A percentile compares a stretch with the other conserved stretches of the same genome.
phyloP scores from a whole-genome alignment of 2,329 filamentous ascomycete genomes.

The Phialophora macrospora region DNA sequence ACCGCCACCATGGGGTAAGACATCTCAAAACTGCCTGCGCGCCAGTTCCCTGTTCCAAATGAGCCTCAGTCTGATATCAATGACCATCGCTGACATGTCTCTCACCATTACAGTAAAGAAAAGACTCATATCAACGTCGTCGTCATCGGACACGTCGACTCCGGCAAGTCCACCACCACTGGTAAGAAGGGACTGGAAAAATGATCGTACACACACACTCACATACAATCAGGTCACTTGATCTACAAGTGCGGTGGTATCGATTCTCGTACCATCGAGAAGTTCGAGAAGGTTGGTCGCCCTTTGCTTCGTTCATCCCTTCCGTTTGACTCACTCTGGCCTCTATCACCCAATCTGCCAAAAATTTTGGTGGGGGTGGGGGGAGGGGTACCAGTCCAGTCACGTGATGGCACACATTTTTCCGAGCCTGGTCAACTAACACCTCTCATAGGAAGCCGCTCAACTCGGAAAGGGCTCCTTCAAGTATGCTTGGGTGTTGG shows the following conservation, averaged over 20 bases:
- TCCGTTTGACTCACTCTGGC: conserved; percentile 21
- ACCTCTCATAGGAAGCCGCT: conserved; percentile 78
- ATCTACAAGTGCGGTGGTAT: conserved; percentile 99
- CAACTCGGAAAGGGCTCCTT: conserved; percentile 99
- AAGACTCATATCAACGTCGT: conserved; percentile 98
- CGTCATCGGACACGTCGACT: conserved; percentile 99
- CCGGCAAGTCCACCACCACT: conserved; percentile 97
- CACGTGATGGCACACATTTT: conserved; percentile 32
- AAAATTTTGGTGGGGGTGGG: conserved; percentile 43
- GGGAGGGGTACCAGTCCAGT: conserved; percentile 44
- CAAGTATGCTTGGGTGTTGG: conserved; percentile 99
- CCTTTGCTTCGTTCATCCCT: conserved; percentile 16
- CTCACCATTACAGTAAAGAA: conserved; percentile 72
- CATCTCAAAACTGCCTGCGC: conserved; percentile 34
- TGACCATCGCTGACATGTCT: conserved; percentile 33
- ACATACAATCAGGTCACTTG: conserved; percentile 72
- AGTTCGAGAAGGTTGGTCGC: conserved; percentile 97
- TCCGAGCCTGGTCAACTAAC: conserved; percentile 20
- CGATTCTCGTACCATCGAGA: conserved; percentile 99
- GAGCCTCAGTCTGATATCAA: conserved; percentile 32
- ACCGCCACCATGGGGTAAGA: conserved; percentile 67
- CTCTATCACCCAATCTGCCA: conserved; percentile 37
- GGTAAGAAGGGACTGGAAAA: conserved; percentile 62
- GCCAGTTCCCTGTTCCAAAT: conserved; percentile 18
- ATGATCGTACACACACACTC: conserved; percentile 39